These are phyloP conservation scores for Epichloe coenophiala DNA, from an alignment of 2,329 filamentous ascomycete genomes.

Conservation along the genomic window DNA sequence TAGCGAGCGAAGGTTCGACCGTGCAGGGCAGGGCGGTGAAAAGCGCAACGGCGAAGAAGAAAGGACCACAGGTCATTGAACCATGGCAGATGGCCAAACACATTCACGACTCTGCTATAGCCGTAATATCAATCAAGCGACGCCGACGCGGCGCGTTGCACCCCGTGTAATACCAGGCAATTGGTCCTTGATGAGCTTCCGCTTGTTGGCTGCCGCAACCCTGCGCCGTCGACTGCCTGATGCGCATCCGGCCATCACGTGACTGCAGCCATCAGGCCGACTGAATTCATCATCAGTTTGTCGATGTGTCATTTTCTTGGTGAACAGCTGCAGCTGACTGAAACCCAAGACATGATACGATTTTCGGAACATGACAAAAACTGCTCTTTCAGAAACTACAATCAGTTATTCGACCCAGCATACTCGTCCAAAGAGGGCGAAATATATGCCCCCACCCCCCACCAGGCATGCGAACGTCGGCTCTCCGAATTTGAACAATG, in stretches of 20 bases:
- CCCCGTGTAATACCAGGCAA: constrained; percentile 3
- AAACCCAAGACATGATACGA: too few species aligned
- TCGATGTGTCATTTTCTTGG: too few species aligned
- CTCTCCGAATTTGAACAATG: not conserved
- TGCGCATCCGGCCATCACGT: constrained; percentile 1
- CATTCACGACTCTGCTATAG: not conserved
- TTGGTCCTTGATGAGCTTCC: constrained; percentile 2
- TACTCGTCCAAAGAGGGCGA: not conserved
- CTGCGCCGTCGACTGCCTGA: not conserved
- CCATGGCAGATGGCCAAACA: not conserved
- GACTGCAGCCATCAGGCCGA: not conserved
- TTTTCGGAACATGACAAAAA: too few species aligned
- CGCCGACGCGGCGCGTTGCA: constrained; percentile 4
- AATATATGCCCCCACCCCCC: not conserved
- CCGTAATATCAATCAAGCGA: not conserved
- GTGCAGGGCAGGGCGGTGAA: constrained; percentile 5
- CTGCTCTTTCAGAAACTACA: too few species aligned
- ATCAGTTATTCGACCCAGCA: not conserved
- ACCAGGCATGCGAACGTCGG: not conserved
- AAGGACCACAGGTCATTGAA: not conserved
- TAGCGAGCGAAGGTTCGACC: constrained; percentile 1
- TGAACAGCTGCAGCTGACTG: too few species aligned
- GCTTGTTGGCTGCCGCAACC: not conserved
- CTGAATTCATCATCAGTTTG: too few species aligned
- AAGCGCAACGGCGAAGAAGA: not conserved